Evolutionary conservation across 176 grass and related monocot species (phyloP), one percentile per base, ranked within the genome.

Genomic region (Phoenix roebelenii): DNA sequence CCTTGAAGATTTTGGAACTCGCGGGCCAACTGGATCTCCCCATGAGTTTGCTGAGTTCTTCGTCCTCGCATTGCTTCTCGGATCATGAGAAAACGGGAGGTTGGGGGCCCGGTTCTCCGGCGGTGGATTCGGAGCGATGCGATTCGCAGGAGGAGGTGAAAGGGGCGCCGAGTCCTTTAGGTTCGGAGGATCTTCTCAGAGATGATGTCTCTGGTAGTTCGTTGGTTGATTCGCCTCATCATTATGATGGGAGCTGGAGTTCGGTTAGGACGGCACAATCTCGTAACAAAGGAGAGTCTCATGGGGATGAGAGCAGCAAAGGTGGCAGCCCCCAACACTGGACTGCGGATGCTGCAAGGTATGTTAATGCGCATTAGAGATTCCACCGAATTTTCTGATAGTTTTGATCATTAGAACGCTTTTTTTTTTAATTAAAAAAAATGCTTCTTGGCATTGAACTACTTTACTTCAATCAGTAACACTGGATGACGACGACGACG

Each of bases 1-100:
- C 94, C 18, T 70, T 93, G 23, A 92, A 83, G 63, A 80, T 81
- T 71, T 60, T 77, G 30, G 81, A 83, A 35, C 69, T 18, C n/a
- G 18, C 10, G 4, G 16, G 49, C 6, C 24, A 14, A 44, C 9
- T 44, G 35, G 10, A 44, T 44, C 35, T 44, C 9, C 35, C 9
- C 2, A 2, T 7, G 9, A 44, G 35, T 44, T 44, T 12, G 35
- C 9, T 1, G 35, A 44, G 35, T 44, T 44, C 35, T 44, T 44
- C 35, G 35, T 44, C 35, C 35, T 44, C 35, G 35, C 35, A 44
- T 12, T 44, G 35, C 9, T 44, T 44, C 1, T 44, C 35, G 35
- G 35, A 44, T 44, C 35, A 44, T 44, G 9, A 3, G 35, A 44
- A 44, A 44, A 2, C 12, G 35, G 35, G 14, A 44, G 35, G 35